Conservation (phyloP, 2,329 filamentous ascomycete genomes). For the Calonectria honghensis region DNA sequence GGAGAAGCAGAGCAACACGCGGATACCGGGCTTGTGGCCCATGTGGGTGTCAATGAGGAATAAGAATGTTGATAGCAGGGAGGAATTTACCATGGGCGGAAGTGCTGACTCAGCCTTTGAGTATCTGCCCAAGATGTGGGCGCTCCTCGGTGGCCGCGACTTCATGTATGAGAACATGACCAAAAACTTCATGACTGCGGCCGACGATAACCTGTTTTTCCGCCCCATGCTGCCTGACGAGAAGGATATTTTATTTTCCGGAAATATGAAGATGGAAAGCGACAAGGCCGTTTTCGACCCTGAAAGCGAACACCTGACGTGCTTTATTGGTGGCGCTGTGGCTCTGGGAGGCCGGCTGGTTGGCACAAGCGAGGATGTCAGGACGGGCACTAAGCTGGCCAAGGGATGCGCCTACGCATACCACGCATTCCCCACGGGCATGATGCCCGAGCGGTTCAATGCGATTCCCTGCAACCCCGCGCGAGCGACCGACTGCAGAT, state of each 20-base stretch:
- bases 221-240: slow-evolving; percentile 79
- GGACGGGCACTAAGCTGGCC: slow-evolving; percentile 69
- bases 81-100: slow-evolving; percentile 71
- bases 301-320: slow-evolving; percentile 71
- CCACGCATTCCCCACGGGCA: slow-evolving; percentile 70
- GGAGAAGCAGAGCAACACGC: slow-evolving; percentile 79
- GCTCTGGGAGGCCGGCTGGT: slow-evolving; percentile 77
- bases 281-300: slow-evolving; percentile 49
- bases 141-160: slow-evolving; percentile 79
- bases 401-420: slow-evolving; percentile 77
- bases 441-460: slow-evolving; percentile 76
- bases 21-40: slow-evolving; percentile 86
- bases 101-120: slow-evolving; percentile 76
- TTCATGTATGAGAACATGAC: slow-evolving; percentile 80
- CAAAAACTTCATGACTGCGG: slow-evolving; percentile 72
- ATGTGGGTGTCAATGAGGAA: slow-evolving; percentile 59
- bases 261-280: slow-evolving; percentile 67
- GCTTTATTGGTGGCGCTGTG: slow-evolving; percentile 80
- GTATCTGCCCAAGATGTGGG: slow-evolving; percentile 77
- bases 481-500: slow-evolving; percentile 57
- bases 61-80: slow-evolving; percentile 73
- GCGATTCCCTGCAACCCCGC: slow-evolving; percentile 65
- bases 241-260: slow-evolving; percentile 80
- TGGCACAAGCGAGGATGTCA: slow-evolving; percentile 71
- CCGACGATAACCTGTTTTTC: slow-evolving; percentile 79